Evolutionary conservation across 805 yeast species (phyloP).

Genomic region (Starmera amethionina): DNA sequence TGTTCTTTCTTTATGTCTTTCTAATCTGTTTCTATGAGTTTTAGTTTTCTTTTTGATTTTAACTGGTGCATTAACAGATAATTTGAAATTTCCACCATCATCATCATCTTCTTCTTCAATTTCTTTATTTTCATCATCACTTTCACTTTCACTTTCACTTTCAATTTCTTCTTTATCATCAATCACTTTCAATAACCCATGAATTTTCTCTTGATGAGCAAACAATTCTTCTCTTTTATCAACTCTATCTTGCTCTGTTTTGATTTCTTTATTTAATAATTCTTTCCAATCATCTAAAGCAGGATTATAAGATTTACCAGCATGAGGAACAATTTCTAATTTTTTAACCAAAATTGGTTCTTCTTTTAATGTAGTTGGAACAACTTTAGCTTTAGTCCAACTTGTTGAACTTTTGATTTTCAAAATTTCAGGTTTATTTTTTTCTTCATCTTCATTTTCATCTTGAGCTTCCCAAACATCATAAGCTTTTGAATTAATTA

Average conservation of each 20-base stretch:
- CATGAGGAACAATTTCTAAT: slow-evolving; percentile 52
- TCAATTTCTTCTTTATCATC: slow-evolving; percentile 48
- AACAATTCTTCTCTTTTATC: slow-evolving; percentile 49
- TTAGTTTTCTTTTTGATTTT: slow-evolving; percentile 63
- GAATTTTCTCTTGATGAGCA: slow-evolving; percentile 55
- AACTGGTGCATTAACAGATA: slow-evolving; percentile 70
- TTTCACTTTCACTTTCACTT: slow-evolving; percentile 26
- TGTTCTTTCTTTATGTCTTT: slow-evolving; percentile 48
- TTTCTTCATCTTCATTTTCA: slow-evolving; percentile 13
- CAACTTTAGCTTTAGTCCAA: slow-evolving; percentile 40
- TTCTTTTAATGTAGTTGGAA: slow-evolving; percentile 44
- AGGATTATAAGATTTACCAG: slow-evolving; percentile 92
- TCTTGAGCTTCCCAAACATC: slow-evolving; percentile 57
- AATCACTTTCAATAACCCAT: slow-evolving; percentile 50
- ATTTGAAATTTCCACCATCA: slow-evolving; percentile 26
- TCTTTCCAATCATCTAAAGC: slow-evolving; percentile 72
- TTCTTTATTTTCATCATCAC: slow-evolving; percentile 19
- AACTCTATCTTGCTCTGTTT: slow-evolving; percentile 56
- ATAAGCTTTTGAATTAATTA: slow-evolving; percentile 36
- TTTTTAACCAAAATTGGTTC: slow-evolving; percentile 46
- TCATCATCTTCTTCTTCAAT: slow-evolving; percentile 27
- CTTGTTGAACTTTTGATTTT: slow-evolving; percentile 30
- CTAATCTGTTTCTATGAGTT: slow-evolving; percentile 64
- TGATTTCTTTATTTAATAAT: slow-evolving; percentile 58
- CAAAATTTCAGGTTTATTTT: slow-evolving; percentile 21